phyloP scores from a whole-genome alignment of 805 yeast species.

The Metschnikowia proteae region DNA sequence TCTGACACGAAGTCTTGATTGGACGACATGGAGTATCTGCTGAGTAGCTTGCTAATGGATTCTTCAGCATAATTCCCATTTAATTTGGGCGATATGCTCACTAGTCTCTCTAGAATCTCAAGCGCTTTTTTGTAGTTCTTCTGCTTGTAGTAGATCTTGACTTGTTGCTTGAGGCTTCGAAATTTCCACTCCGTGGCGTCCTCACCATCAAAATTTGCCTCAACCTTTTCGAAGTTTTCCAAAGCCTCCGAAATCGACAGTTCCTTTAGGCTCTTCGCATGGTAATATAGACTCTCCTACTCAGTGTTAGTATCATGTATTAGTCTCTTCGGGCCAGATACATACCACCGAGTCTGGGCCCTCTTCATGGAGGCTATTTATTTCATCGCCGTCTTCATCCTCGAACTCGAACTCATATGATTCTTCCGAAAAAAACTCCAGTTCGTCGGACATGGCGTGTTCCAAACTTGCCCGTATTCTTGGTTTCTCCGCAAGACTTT shows the following conservation, averaged over 20 bases:
- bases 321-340: not conserved
- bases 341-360: slow-evolving; percentile 16
- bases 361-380: slow-evolving; percentile 20
- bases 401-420: slow-evolving; percentile 40
- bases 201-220: slow-evolving; percentile 20
- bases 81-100: slow-evolving; percentile 23
- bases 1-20: slow-evolving; percentile 27
- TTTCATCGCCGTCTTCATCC: slow-evolving; percentile 30
- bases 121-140: slow-evolving; percentile 24
- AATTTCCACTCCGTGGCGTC: slow-evolving; percentile 33
- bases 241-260: slow-evolving; percentile 18
- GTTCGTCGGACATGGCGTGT: slow-evolving; percentile 32
- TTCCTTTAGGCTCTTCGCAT: slow-evolving; percentile 38
- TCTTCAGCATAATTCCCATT: slow-evolving; percentile 39
- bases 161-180: slow-evolving; percentile 39
- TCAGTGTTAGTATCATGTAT: slow-evolving; percentile 13
- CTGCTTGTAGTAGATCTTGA: slow-evolving; percentile 30
- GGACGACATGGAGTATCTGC: slow-evolving; percentile 28
- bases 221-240: slow-evolving; percentile 15
- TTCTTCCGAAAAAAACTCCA: slow-evolving; percentile 35
- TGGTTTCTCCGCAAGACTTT: not conserved
- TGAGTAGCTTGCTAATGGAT: slow-evolving; percentile 34
- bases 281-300: slow-evolving; percentile 32
- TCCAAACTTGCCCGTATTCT: not conserved
- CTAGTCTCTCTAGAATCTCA: slow-evolving; percentile 20